Evolutionary conservation across 805 yeast species (phyloP).

Genomic region (Barnettozyma siamensis): DNA sequence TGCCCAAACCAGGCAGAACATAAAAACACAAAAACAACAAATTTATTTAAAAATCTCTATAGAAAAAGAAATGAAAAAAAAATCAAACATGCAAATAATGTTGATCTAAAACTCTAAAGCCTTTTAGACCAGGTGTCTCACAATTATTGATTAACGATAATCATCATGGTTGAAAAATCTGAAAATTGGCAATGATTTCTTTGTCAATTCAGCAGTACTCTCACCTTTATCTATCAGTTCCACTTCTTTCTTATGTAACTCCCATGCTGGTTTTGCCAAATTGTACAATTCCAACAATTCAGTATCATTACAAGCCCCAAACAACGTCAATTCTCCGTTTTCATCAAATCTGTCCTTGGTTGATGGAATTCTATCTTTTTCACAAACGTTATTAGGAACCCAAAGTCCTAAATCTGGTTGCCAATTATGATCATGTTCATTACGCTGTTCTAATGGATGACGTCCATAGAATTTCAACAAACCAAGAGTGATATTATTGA

Average conservation of each 20-base stretch:
- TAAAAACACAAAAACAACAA: no score
- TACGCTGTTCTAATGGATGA: constrained; percentile 6
- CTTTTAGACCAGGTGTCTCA: no score
- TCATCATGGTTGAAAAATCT: constrained; percentile 23
- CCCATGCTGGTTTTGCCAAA: constrained; percentile 25
- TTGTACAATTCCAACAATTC: constrained; percentile 35
- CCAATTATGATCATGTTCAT: constrained; percentile 28
- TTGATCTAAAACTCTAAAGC: background rate
- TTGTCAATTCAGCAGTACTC: constrained; percentile 16
- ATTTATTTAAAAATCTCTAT: no score
- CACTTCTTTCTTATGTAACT: constrained; percentile 25
- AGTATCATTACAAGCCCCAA: constrained; percentile 35
- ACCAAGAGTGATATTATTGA: constrained; percentile 30
- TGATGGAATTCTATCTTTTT: constrained; percentile 23
- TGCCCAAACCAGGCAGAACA: no score
- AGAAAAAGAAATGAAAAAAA: no score
- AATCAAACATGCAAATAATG: background rate
- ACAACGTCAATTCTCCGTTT: constrained; percentile 26
- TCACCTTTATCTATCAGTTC: constrained; percentile 20
- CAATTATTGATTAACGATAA: constrained; percentile 8
- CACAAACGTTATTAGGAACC: constrained; percentile 41
- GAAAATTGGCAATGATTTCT: constrained; percentile 32
- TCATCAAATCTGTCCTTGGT: constrained; percentile 22
- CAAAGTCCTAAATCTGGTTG: constrained; percentile 39
- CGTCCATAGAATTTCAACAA: constrained; percentile 32